A percentile compares a stretch with the other conserved stretches of the same genome.
Conservation (phyloP, 768 basidiomycete species). For the Tricholoma sp. region DNA sequence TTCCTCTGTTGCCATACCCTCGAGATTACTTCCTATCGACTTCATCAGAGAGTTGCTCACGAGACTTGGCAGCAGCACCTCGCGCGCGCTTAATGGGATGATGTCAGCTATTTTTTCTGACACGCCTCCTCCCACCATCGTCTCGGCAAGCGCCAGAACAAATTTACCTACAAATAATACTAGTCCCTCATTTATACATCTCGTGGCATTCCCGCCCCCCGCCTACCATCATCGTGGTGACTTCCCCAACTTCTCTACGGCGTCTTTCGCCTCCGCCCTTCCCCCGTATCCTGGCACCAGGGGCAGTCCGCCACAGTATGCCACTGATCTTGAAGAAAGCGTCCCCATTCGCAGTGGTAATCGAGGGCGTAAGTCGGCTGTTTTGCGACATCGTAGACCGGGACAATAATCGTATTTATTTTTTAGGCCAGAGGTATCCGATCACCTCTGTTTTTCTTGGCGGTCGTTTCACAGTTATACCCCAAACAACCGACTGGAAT, state of each 20-base stretch:
- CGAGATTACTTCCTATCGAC: neutral
- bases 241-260: neutral
- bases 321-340: neutral
- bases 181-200: neutral
- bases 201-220: neutral
- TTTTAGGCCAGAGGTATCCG: neutral
- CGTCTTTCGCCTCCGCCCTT: neutral
- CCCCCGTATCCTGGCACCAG: neutral
- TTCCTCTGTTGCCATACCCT: neutral
- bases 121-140: neutral
- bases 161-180: neutral
- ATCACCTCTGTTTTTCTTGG: neutral
- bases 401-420: neutral
- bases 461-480: neutral
- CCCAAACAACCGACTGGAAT: neutral
- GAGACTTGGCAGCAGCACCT: neutral
- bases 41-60: neutral
- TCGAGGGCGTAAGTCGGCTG: neutral
- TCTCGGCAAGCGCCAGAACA: neutral
- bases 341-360: neutral
- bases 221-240: neutral
- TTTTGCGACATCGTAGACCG: neutral
- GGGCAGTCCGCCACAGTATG: neutral
- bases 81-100: neutral
- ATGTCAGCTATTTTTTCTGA: neutral